These are phyloP conservation scores for Gaultheria prostrata DNA, from an alignment of 148 eudicot genomes.

Conservation along the genomic window DNA sequence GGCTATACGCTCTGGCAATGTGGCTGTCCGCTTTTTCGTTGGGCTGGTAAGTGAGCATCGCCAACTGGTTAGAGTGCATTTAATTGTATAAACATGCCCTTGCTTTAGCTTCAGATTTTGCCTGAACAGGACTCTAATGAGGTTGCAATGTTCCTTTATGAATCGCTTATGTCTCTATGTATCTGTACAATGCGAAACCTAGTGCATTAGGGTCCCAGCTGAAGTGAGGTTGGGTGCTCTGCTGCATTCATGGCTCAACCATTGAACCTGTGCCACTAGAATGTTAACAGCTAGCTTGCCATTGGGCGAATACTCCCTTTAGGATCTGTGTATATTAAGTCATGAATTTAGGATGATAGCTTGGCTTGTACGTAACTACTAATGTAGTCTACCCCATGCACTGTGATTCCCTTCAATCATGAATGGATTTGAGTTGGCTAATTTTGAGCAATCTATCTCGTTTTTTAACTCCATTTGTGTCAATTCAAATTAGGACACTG, in stretches of 20 bases:
- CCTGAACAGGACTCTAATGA: neutral
- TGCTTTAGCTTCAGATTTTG: neutral
- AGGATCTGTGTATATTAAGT: neutral
- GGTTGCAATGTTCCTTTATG: neutral
- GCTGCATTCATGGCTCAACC: neutral
- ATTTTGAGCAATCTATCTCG: neutral
- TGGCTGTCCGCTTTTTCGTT: conserved; percentile 79
- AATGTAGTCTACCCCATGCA: neutral
- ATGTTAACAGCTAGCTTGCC: neutral
- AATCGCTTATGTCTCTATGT: neutral
- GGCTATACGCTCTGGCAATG: conserved; percentile 72
- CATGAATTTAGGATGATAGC: neutral
- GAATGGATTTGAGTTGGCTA: neutral
- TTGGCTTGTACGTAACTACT: neutral
- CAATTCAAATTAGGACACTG: neutral
- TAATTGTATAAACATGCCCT: neutral
- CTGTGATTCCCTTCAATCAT: neutral
- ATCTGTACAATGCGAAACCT: neutral
- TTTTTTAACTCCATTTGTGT: neutral
- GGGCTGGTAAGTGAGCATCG: conserved; percentile 71
- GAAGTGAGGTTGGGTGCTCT: neutral
- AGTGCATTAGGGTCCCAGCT: neutral
- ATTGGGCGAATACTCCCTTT: neutral
- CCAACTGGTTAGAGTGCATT: neutral
- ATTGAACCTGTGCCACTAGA: neutral